phyloP scores from a whole-genome alignment of 2,329 filamentous ascomycete species.

The Dactylellina leptospora region DNA sequence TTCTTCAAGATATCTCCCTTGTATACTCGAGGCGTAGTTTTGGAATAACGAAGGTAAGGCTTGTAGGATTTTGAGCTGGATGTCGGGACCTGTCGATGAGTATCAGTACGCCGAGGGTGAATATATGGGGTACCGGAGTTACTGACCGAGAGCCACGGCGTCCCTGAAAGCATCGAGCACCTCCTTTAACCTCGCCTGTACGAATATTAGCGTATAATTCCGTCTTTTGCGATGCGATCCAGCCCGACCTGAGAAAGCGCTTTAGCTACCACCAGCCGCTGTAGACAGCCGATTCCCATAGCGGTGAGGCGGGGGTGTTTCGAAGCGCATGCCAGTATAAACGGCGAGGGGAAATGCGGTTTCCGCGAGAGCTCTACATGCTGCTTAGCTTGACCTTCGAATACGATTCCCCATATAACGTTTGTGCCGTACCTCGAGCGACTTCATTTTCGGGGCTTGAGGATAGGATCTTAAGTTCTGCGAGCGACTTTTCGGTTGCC shows the following conservation, averaged over 20 bases:
- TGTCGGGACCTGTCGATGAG: constrained; percentile 71
- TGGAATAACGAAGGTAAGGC: constrained; percentile 87
- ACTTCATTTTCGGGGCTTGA: constrained; percentile 78
- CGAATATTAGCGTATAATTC: background rate
- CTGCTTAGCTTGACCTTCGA: background rate
- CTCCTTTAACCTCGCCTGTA: constrained; percentile 77
- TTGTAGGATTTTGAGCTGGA: constrained; percentile 95
- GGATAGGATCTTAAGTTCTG: constrained; percentile 81
- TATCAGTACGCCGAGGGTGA: constrained; percentile 40
- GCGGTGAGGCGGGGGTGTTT: constrained; percentile 89
- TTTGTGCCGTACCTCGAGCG: constrained; percentile 64
- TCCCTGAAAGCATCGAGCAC: constrained; percentile 88
- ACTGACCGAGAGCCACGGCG: constrained; percentile 67
- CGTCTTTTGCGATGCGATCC: background rate
- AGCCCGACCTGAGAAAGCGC: constrained; percentile 70
- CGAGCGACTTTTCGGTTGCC: constrained; percentile 92
- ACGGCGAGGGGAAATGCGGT: constrained; percentile 87
- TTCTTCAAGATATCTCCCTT: constrained; percentile 80
- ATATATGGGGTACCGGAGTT: background rate
- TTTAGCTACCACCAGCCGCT: constrained; percentile 82
- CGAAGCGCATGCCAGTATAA: constrained; percentile 89
- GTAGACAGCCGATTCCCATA: constrained; percentile 86
- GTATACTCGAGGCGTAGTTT: constrained; percentile 84
- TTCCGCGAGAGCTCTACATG: constrained; percentile 79
- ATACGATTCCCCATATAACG: background rate